Evolutionary conservation across 495 filamentous ascomycete species (phyloP).

Genomic region (Penicillium mononematosum): DNA sequence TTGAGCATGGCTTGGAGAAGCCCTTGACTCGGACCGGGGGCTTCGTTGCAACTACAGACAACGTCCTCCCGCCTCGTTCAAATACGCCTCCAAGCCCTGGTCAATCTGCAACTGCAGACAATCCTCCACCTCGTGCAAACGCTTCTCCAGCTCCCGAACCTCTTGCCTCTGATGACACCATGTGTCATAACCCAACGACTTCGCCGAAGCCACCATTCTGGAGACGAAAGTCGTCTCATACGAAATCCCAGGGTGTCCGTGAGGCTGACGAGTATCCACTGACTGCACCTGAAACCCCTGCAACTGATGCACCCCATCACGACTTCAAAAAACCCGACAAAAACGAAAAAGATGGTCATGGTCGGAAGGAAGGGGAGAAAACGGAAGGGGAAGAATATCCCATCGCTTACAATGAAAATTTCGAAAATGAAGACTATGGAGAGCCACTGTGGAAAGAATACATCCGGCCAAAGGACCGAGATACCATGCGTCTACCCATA

Average conservation of each 20-base stretch:
- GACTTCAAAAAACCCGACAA: conserved; percentile 22
- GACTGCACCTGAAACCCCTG: conserved; percentile 35
- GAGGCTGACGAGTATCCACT: conserved; percentile 43
- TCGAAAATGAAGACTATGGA: conserved; percentile 59
- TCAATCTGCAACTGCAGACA: conserved; percentile 8
- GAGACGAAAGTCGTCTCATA: conserved; percentile 40
- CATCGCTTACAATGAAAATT: conserved; percentile 64
- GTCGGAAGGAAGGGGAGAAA: conserved; percentile 38
- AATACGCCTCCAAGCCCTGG: conserved; percentile 5
- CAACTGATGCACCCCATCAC: conserved; percentile 16
- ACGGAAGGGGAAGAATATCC: conserved; percentile 61
- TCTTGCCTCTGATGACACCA: background rate
- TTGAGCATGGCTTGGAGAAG: conserved; percentile 41
- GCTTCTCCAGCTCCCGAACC: conserved; percentile 6
- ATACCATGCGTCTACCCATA: conserved; percentile 77
- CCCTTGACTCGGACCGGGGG: conserved; percentile 57
- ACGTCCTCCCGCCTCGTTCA: conserved; percentile 7
- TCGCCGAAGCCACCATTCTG: conserved; percentile 46
- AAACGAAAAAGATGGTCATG: conserved; percentile 19
- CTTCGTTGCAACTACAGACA: conserved; percentile 33
- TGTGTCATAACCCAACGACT: conserved; percentile 14
- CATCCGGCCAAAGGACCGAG: conserved; percentile 75
- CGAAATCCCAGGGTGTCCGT: conserved; percentile 24
- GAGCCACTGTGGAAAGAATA: conserved; percentile 82
- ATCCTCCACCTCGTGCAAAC: conserved; percentile 4